A percentile compares a stretch with the other conserved stretches of the same genome.
Conservation (phyloP, 2,329 filamentous ascomycete genomes). For the Beauveria asiatica region DNA sequence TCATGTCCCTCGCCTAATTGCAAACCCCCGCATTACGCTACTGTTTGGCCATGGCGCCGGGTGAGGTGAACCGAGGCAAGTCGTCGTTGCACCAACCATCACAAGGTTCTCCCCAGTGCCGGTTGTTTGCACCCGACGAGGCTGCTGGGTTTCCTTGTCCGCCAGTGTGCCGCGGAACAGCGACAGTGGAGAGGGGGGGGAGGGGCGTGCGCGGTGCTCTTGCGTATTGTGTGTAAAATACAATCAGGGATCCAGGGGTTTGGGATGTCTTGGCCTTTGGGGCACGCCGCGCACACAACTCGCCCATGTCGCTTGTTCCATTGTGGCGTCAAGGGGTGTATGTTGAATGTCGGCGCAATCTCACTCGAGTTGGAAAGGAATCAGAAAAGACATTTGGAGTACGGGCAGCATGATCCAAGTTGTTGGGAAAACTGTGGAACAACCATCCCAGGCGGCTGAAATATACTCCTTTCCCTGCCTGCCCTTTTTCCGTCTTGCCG, state of each 20-base stretch:
- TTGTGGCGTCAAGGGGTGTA: background rate
- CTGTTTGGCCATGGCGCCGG: background rate
- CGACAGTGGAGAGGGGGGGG: background rate
- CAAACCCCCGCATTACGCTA: background rate
- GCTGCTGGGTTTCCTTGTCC: too few species aligned
- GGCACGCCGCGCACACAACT: background rate
- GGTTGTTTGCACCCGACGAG: background rate
- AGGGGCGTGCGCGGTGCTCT: background rate
- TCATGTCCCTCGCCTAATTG: too few species aligned
- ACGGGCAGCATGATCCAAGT: too few species aligned
- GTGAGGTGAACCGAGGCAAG: background rate
- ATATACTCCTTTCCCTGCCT: background rate
- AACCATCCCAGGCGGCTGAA: background rate
- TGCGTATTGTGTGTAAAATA: background rate
- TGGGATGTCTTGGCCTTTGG: background rate
- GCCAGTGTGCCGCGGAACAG: too few species aligned
- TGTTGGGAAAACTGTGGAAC: background rate
- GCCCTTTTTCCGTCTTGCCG: too few species aligned
- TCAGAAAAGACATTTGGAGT: too few species aligned
- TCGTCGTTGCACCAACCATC: background rate
- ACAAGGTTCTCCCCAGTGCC: background rate
- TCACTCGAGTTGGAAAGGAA: too few species aligned
- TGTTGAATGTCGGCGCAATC: too few species aligned
- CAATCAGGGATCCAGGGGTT: background rate
- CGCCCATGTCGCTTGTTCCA: too few species aligned